Evolutionary conservation across 2,329 filamentous ascomycete genomes (phyloP).

Genomic region (Stachybotrys chartarum): DNA sequence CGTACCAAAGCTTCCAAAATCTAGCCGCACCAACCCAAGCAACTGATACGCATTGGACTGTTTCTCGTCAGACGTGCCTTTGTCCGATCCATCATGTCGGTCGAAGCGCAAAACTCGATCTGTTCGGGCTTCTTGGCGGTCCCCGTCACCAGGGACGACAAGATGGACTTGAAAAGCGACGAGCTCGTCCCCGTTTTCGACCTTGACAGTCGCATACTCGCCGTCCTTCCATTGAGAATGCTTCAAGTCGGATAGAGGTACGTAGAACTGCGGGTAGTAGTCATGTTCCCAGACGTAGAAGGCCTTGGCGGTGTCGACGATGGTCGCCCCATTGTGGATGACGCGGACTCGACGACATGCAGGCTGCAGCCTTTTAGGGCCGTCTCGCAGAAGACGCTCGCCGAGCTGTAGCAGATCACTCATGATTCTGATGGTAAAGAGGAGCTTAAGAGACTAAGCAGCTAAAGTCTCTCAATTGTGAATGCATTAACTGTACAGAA

Average conservation of each 20-base stretch:
- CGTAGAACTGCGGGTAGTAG: slow-evolving; percentile 39
- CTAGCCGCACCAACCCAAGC: slow-evolving; percentile 23
- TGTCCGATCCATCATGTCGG: slow-evolving; percentile 6
- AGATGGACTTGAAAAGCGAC: slow-evolving; percentile 22
- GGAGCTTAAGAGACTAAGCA: too few relatives aligned
- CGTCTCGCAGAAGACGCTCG: slow-evolving; percentile 2
- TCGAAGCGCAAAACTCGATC: slow-evolving; percentile 31
- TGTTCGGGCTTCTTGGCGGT: slow-evolving; percentile 15
- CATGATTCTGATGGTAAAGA: neutral
- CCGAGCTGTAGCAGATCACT: neutral
- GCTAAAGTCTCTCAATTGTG: too few relatives aligned
- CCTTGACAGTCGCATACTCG: slow-evolving; percentile 4
- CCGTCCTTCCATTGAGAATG: slow-evolving; percentile 19
- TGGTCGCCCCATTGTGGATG: slow-evolving; percentile 20
- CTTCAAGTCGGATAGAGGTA: slow-evolving; percentile 22
- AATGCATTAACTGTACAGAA: too few relatives aligned
- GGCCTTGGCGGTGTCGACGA: slow-evolving; percentile 29
- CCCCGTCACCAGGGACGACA: slow-evolving; percentile 16
- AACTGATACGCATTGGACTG: slow-evolving; percentile 17
- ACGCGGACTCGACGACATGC: slow-evolving; percentile 25
- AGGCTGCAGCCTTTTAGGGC: slow-evolving; percentile 9
- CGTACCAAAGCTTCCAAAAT: slow-evolving; percentile 26
- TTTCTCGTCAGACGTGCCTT: slow-evolving; percentile 16
- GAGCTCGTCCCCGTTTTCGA: slow-evolving; percentile 15
- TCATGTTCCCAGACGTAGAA: slow-evolving; percentile 38